These are phyloP conservation scores for Abrus precatorius DNA, from an alignment of 306 rosid genomes.

Conservation along the genomic window DNA sequence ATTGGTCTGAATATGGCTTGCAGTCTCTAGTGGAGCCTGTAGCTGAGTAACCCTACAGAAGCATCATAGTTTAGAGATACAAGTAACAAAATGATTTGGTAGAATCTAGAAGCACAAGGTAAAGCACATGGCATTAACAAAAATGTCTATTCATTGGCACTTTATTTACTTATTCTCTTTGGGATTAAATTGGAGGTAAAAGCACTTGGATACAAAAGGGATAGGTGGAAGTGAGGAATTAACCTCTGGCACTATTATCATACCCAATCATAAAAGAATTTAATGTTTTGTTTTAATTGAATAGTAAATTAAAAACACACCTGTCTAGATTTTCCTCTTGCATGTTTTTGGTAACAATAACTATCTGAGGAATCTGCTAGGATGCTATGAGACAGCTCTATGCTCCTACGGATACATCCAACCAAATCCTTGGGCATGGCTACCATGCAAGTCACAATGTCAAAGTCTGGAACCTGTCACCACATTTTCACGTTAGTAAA, in stretches of 20 bases:
- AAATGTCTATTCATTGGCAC: slow-evolving; percentile 20
- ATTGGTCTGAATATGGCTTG: slow-evolving; percentile 44
- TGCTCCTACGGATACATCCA: slow-evolving; percentile 60
- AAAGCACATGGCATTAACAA: slow-evolving; percentile 6
- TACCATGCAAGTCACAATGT: slow-evolving; percentile 60
- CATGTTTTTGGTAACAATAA: slow-evolving; percentile 37
- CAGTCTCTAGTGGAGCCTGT: slow-evolving; percentile 38
- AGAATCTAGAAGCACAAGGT: slow-evolving; percentile 35
- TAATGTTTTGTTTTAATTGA: slow-evolving; percentile 20
- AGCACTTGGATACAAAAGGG: background rate
- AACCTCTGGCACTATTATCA: slow-evolving; percentile 4
- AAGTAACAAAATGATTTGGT: slow-evolving; percentile 32
- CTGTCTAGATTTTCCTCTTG: slow-evolving; percentile 48
- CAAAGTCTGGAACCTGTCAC: slow-evolving; percentile 73
- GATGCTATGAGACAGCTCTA: slow-evolving; percentile 52
- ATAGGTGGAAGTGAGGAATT: background rate
- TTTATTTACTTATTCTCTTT: background rate
- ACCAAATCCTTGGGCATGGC: slow-evolving; percentile 65
- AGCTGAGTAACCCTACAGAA: slow-evolving; percentile 52
- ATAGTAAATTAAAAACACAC: slow-evolving; percentile 49
- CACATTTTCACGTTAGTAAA: slow-evolving; percentile 31
- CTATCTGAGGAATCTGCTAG: slow-evolving; percentile 45
- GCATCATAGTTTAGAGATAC: slow-evolving; percentile 19
- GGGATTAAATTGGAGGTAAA: background rate
- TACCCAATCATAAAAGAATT: background rate